phyloP scores from a whole-genome alignment of 2,329 filamentous ascomycete genomes.

The Xylaria polymorpha region DNA sequence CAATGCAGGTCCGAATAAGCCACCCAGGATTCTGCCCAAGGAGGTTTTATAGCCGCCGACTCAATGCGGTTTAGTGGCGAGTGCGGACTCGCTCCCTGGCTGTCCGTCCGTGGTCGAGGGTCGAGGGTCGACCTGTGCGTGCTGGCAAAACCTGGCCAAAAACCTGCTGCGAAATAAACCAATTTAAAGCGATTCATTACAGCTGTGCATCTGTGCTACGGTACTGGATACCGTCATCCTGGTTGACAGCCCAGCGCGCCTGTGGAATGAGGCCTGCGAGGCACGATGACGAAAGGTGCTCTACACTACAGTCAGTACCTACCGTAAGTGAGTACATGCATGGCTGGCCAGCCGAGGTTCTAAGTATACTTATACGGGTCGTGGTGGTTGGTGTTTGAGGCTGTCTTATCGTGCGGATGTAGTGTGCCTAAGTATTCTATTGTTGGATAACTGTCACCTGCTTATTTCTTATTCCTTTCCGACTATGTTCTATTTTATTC shows the following conservation, averaged over 20 bases:
- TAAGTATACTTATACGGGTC: conserved; percentile 28
- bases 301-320: background rate
- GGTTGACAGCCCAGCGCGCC: conserved; percentile 3
- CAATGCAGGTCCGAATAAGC: conserved; percentile 39
- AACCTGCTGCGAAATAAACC: conserved; percentile 44
- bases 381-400: conserved; percentile 30
- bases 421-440: background rate
- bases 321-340: too few relatives aligned
- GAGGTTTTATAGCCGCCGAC: conserved; percentile 16
- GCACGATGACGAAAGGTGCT: conserved; percentile 46
- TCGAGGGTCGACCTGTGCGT: conserved; percentile 34
- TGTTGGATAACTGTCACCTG: conserved; percentile 9
- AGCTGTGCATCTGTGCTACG: conserved; percentile 9
- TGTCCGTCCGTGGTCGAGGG: conserved; percentile 35
- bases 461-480: conserved; percentile 2
- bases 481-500: background rate
- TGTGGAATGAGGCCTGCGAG: conserved; percentile 12
- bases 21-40: background rate
- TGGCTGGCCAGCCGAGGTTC: conserved; percentile 23
- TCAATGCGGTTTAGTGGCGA: conserved; percentile 39
- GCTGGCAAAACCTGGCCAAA: conserved; percentile 26
- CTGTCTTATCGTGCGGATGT: conserved; percentile 23
- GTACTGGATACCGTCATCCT: conserved; percentile 18
- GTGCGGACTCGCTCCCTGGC: conserved; percentile 33
- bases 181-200: conserved; percentile 46